phyloP scores from a whole-genome alignment of 495 filamentous ascomycete genomes.

The Cenococcum geophilum region DNA sequence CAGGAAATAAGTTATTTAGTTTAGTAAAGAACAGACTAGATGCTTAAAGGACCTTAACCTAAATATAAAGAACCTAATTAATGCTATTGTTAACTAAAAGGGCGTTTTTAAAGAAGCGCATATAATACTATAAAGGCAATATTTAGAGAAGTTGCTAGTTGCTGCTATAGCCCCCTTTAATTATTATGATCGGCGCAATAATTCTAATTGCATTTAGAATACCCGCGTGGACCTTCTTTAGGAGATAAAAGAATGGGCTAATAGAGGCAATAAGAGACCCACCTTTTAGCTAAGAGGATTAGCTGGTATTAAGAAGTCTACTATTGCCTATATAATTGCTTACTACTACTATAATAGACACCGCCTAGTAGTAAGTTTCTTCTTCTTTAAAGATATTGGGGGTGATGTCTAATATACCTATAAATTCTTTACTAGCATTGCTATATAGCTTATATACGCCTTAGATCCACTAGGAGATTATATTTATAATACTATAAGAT shows the following conservation, averaged over 20 bases:
- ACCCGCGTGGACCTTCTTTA: slow-evolving; percentile 31
- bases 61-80: slow-evolving; percentile 10
- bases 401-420: slow-evolving; percentile 18
- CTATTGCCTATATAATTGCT: no score
- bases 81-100: slow-evolving; percentile 9
- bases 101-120: slow-evolving; percentile 8
- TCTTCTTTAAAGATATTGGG: slow-evolving; percentile 13
- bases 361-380: no score
- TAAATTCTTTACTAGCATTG: slow-evolving; percentile 26
- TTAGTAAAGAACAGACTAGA: slow-evolving; percentile 9
- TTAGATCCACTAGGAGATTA: not conserved
- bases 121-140: slow-evolving; percentile 10
- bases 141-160: slow-evolving; percentile 7
- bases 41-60: slow-evolving; percentile 8
- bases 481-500: slow-evolving; percentile 6
- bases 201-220: slow-evolving; percentile 22
- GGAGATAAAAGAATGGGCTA: slow-evolving; percentile 27
- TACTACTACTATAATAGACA: no score
- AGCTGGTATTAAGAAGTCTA: no score
- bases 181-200: slow-evolving; percentile 17
- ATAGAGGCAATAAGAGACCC: slow-evolving; percentile 5
- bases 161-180: slow-evolving; percentile 27
- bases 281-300: slow-evolving; percentile 45
- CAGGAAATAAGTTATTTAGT: slow-evolving; percentile 9
- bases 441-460: slow-evolving; percentile 9